Evolutionary conservation across 495 filamentous ascomycete genomes (phyloP).

Genomic region (Penicilliopsis zonata): DNA sequence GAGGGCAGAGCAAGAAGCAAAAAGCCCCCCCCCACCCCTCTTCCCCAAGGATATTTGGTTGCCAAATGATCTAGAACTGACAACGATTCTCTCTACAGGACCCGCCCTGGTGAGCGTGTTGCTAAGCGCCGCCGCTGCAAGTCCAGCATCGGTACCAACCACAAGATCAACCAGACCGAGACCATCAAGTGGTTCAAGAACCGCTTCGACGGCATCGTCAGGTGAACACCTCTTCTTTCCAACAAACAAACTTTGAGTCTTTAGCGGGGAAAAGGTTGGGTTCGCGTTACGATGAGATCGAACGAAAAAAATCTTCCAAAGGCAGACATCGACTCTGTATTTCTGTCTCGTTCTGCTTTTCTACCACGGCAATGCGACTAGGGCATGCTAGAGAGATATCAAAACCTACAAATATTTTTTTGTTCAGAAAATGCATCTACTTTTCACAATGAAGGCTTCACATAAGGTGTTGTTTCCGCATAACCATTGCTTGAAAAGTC

Average conservation of each 20-base stretch:
- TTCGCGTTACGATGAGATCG: conserved; percentile 29
- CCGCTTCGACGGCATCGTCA: conserved; percentile 95
- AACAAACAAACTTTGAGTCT: conserved; percentile 5
- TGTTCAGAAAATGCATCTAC: conserved; percentile 23
- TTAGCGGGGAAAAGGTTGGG: conserved; percentile 11
- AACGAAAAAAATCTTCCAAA: conserved; percentile 24
- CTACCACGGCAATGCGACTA: conserved; percentile 31
- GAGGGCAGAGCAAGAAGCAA: too few relatives aligned
- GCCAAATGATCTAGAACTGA: conserved; percentile 12
- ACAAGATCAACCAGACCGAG: conserved; percentile 87
- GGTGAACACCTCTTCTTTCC: conserved; percentile 44
- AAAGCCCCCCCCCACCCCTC: too few relatives aligned
- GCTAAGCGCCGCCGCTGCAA: conserved; percentile 86
- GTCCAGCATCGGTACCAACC: conserved; percentile 69
- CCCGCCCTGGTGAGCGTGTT: conserved; percentile 95
- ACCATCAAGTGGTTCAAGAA: conserved; percentile 99
- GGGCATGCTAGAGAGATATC: conserved; percentile 36
- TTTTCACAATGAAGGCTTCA: conserved; percentile 41
- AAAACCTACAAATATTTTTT: conserved; percentile 26
- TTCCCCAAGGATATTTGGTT: too few relatives aligned
- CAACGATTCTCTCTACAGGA: conserved; percentile 33
- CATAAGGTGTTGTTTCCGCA: conserved; percentile 35
- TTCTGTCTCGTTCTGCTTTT: conserved; percentile 15
- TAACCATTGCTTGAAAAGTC: conserved; percentile 39
- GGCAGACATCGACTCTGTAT: conserved; percentile 8